A percentile compares a stretch with the other conserved stretches of the same genome.
Evolutionary conservation across 2,329 filamentous ascomycete species (phyloP).

Genomic region (Neoascochyta sp.): DNA sequence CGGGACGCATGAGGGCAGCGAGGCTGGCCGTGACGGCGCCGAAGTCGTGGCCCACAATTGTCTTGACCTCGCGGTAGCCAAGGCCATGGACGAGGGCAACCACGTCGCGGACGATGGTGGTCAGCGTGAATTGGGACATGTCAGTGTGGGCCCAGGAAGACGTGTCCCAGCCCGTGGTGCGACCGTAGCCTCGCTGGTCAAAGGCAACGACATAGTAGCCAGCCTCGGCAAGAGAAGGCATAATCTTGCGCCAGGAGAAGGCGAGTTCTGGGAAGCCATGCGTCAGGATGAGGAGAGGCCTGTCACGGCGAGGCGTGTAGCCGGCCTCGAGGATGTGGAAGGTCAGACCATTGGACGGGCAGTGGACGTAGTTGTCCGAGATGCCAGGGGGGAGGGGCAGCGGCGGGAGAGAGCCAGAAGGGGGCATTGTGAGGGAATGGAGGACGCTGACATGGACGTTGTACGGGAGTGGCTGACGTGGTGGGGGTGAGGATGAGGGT

Average conservation of each 20-base stretch:
- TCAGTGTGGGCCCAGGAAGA: conserved; percentile 52
- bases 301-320: conserved; percentile 34
- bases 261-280: conserved; percentile 68
- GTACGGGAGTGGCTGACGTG: conserved; percentile 1
- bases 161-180: conserved; percentile 60
- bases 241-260: conserved; percentile 65
- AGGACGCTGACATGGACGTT: too few species aligned
- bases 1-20: conserved; percentile 60
- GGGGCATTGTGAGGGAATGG: too few species aligned
- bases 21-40: conserved; percentile 59
- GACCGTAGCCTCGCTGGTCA: conserved; percentile 66
- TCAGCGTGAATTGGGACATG: conserved; percentile 55
- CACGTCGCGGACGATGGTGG: conserved; percentile 59
- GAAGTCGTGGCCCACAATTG: conserved; percentile 65
- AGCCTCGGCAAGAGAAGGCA: conserved; percentile 55
- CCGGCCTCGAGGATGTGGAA: conserved; percentile 61
- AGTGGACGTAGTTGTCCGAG: conserved; percentile 55
- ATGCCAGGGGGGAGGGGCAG: conserved; percentile 56
- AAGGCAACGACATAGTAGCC: conserved; percentile 65
- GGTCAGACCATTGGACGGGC: conserved; percentile 53
- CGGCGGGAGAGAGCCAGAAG: conserved; percentile 38
- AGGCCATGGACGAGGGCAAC: conserved; percentile 59
- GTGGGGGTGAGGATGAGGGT: conserved; percentile 3
- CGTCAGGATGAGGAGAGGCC: conserved; percentile 58
- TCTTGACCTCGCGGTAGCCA: conserved; percentile 56